A percentile compares a stretch with the other conserved stretches of the same genome.
phyloP scores from a whole-genome alignment of 2,329 filamentous ascomycete genomes.

The Ascochyta fabae region DNA sequence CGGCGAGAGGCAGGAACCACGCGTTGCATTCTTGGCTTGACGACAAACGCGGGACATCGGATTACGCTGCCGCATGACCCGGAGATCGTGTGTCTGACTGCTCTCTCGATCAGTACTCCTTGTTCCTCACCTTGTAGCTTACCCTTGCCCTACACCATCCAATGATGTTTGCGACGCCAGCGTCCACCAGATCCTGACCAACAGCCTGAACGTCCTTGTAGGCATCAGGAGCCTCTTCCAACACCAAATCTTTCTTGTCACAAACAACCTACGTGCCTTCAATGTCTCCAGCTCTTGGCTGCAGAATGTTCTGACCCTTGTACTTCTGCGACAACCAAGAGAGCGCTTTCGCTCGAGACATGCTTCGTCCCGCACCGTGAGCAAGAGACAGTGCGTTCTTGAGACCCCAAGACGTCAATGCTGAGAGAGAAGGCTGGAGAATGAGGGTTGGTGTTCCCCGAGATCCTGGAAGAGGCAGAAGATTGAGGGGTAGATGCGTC shows the following conservation, averaged over 20 bases:
- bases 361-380: constrained; percentile 48
- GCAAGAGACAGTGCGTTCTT: constrained; percentile 47
- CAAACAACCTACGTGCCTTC: constrained; percentile 49
- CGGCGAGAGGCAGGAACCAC: constrained; percentile 4
- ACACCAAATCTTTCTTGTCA: constrained; percentile 47
- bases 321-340: constrained; percentile 43
- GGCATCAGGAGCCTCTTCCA: constrained; percentile 49
- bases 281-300: constrained; percentile 25
- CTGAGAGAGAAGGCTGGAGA: constrained; percentile 41
- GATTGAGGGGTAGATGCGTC: constrained; percentile 28
- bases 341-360: constrained; percentile 48
- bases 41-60: constrained; percentile 2
- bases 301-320: constrained; percentile 37
- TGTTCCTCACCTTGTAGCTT: constrained; percentile 50
- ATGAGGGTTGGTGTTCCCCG: constrained; percentile 50
- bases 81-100: not conserved
- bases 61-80: not conserved
- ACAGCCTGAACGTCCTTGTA: constrained; percentile 50
- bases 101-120: constrained; percentile 23
- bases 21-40: constrained; percentile 8
- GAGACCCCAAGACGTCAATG: constrained; percentile 33
- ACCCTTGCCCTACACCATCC: constrained; percentile 46
- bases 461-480: constrained; percentile 49
- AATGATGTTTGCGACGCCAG: constrained; percentile 40
- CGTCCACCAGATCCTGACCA: constrained; percentile 42